Conservation (phyloP, 306 rosid genomes). For the Castanospermum australe region DNA sequence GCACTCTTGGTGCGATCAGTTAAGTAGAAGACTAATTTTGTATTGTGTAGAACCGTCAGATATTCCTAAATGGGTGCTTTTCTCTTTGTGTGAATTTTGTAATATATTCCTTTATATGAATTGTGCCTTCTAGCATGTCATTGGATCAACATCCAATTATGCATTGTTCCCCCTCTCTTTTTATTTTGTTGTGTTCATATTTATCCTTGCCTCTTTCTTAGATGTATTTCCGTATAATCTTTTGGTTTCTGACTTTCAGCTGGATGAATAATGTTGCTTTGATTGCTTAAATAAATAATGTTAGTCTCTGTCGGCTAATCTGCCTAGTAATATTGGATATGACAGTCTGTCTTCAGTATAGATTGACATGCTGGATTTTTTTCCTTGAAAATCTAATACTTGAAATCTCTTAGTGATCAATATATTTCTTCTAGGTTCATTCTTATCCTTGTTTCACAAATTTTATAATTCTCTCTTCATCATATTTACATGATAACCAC, state of each 20-base stretch:
- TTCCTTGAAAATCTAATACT: not conserved
- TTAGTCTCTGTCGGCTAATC: not conserved
- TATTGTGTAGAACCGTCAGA: not conserved
- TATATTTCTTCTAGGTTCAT: constrained; percentile 5
- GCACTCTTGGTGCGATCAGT: not conserved
- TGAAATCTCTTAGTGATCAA: not conserved
- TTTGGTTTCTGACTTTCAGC: not conserved
- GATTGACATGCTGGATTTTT: not conserved
- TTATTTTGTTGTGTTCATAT: not conserved
- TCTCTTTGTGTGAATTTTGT: not conserved
- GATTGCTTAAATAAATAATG: constrained; percentile 13
- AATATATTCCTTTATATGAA: not conserved
- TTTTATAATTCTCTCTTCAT: not conserved
- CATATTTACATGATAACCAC: not conserved
- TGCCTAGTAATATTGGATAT: not conserved
- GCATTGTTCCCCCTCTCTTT: not conserved
- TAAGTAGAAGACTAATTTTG: not conserved
- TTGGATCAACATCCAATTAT: not conserved
- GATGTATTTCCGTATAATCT: not conserved
- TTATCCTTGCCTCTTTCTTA: not conserved
- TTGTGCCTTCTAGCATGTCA: not conserved
- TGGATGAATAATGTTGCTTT: not conserved
- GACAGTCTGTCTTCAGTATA: not conserved
- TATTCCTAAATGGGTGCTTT: not conserved
- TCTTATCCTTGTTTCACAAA: not conserved